Conservation (phyloP, 108 stramenopile species). For the Hondaea fermentalgiana region DNA sequence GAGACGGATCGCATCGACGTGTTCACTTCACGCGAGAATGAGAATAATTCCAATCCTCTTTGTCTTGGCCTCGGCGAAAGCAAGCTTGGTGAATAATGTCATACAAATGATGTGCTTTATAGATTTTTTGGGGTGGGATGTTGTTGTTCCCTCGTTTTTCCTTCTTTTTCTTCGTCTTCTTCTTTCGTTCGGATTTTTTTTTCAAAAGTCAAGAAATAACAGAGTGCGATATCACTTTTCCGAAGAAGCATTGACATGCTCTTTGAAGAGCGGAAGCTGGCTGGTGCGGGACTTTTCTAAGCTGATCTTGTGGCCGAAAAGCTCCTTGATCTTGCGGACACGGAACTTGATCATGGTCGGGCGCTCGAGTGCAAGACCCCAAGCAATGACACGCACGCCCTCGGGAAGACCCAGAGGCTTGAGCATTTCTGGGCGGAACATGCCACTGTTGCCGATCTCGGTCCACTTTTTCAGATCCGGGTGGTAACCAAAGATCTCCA, state of each 20-base stretch:
- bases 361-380: slow-evolving; percentile 95
- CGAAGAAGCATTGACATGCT: neutral
- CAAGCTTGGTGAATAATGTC: too few relatives aligned
- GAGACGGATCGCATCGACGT: too few relatives aligned
- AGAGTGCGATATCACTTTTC: neutral
- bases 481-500: slow-evolving; percentile 99
- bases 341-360: slow-evolving; percentile 99
- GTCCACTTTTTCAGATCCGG: slow-evolving; percentile 99
- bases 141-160: too few relatives aligned
- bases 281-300: slow-evolving; percentile 80
- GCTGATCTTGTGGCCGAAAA: slow-evolving; percentile 99
- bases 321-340: slow-evolving; percentile 94
- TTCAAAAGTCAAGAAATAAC: neutral
- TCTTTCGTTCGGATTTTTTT: neutral
- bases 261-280: slow-evolving; percentile 81
- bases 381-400: slow-evolving; percentile 96
- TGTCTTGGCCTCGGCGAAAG: too few relatives aligned
- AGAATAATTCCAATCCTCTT: too few relatives aligned
- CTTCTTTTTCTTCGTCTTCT: neutral
- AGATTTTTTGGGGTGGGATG: too few relatives aligned
- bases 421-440: slow-evolving; percentile 99
- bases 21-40: too few relatives aligned
- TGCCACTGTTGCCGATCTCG: slow-evolving; percentile 95
- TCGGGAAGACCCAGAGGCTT: slow-evolving; percentile 98
- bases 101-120: too few relatives aligned